These are phyloP conservation scores for Aegilops tauschii DNA, from an alignment of 176 grass and related monocot genomes.

Conservation along the genomic window DNA sequence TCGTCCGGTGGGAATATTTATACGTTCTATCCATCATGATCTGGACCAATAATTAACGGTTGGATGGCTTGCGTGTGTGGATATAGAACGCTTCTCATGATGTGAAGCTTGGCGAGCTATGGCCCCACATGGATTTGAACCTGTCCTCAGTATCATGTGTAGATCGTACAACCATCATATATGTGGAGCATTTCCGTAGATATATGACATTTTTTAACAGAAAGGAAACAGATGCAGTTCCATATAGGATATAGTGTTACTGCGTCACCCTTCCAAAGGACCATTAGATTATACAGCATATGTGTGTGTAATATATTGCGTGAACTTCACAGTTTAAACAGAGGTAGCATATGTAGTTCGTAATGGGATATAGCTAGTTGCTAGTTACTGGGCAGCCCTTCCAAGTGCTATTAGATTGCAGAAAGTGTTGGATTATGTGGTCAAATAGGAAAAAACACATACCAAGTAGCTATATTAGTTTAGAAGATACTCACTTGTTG, in stretches of 20 bases:
- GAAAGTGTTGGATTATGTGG: background rate
- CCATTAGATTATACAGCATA: background rate
- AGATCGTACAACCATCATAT: too few relatives aligned
- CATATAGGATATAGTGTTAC: constrained; percentile 2
- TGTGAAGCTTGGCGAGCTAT: too few relatives aligned
- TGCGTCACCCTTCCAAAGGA: background rate
- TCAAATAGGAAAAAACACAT: background rate
- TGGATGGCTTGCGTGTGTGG: too few relatives aligned
- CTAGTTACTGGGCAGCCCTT: background rate
- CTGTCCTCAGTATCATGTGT: too few relatives aligned
- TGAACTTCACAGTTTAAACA: background rate
- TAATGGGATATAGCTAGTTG: background rate
- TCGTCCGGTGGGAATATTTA: background rate
- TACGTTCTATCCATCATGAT: background rate
- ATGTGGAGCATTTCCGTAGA: too few relatives aligned
- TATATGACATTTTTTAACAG: background rate
- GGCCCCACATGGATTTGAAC: too few relatives aligned
- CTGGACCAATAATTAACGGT: too few relatives aligned
- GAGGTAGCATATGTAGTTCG: background rate
- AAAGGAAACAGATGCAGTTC: background rate
- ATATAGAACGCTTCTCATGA: too few relatives aligned
- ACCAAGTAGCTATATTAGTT: background rate
- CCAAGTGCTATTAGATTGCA: background rate
- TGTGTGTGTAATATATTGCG: background rate
- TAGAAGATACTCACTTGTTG: background rate